Conservation (phyloP, 75 land plant species). For the Pinus tabuliformis region DNA sequence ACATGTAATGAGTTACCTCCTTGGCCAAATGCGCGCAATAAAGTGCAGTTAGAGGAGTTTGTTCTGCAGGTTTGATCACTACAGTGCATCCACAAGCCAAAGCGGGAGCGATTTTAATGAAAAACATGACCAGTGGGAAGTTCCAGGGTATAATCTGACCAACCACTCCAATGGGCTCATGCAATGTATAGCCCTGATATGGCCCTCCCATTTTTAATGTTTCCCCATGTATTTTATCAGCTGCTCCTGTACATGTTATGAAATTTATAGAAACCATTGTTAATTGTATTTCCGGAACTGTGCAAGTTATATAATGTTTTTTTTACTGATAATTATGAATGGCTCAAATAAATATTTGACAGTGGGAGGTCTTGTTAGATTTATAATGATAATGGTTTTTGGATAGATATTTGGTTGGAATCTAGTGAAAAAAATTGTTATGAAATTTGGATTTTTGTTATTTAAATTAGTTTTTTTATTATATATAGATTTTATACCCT, state of each 20-base stretch:
- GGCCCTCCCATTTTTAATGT: slow-evolving; percentile 60
- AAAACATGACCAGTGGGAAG: slow-evolving; percentile 59
- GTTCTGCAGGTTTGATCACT: slow-evolving; percentile 84
- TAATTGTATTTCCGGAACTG: too few relatives aligned
- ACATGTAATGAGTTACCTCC: slow-evolving; percentile 24
- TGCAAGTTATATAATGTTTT: too few relatives aligned
- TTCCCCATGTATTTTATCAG: slow-evolving; percentile 83
- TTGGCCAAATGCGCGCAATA: slow-evolving; percentile 67
- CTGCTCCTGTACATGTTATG: slow-evolving; percentile 15
- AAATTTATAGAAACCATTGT: not conserved
- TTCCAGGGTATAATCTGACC: slow-evolving; percentile 90
- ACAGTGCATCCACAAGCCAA: slow-evolving; percentile 75
- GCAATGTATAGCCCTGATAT: slow-evolving; percentile 50
- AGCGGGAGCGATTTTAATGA: slow-evolving; percentile 68
- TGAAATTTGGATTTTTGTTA: too few relatives aligned
- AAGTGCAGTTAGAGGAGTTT: slow-evolving; percentile 80
- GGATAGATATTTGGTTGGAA: too few relatives aligned
- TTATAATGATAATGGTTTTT: too few relatives aligned
- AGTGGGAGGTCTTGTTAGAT: too few relatives aligned
- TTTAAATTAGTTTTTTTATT: too few relatives aligned
- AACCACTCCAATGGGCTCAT: slow-evolving; percentile 77
- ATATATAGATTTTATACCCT: too few relatives aligned
- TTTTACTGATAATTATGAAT: too few relatives aligned
- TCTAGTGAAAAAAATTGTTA: too few relatives aligned
- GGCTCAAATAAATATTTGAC: too few relatives aligned